These are phyloP conservation scores for Centrapalus pauciflorus DNA, from an alignment of 129 eudicot genomes.

Conservation along the genomic window DNA sequence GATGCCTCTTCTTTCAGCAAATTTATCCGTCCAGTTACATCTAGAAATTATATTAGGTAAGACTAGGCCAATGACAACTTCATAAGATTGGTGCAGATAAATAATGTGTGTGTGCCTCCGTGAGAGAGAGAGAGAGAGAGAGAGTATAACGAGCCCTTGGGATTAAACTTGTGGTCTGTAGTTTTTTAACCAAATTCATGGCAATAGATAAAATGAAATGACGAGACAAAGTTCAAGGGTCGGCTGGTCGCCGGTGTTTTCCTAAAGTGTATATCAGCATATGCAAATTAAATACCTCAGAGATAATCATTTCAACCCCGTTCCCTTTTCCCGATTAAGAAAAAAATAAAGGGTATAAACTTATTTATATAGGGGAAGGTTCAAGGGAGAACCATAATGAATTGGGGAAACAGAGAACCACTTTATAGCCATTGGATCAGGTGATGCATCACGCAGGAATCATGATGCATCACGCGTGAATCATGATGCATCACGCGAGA, in stretches of 20 bases:
- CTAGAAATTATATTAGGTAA: constrained; percentile 30
- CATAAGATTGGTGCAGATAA: constrained; percentile 3
- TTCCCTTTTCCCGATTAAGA: constrained; percentile 1
- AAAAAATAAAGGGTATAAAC: not conserved
- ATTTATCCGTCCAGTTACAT: constrained; percentile 81
- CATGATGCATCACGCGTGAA: too few relatives aligned
- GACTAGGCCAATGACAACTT: not conserved
- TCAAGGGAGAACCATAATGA: too few relatives aligned
- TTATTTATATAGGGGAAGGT: too few relatives aligned
- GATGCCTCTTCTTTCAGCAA: constrained; percentile 95
- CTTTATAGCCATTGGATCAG: too few relatives aligned
- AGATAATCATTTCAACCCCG: not conserved
- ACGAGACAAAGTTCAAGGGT: not conserved
- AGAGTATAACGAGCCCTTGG: not conserved
- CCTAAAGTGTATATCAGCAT: constrained; percentile 4
- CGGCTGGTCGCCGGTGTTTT: not conserved
- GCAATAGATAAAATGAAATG: not conserved
- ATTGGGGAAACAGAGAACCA: too few relatives aligned
- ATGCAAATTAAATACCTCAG: not conserved
- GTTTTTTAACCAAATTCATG: not conserved
- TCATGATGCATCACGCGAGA: too few relatives aligned
- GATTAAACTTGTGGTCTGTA: not conserved
- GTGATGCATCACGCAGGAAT: too few relatives aligned
- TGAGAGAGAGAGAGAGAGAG: constrained; percentile 6
- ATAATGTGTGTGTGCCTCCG: too few relatives aligned